These are phyloP conservation scores for Melanopsichium pennsylvanicum DNA, from an alignment of 1,284 basidiomycete species.

Conservation along the genomic window DNA sequence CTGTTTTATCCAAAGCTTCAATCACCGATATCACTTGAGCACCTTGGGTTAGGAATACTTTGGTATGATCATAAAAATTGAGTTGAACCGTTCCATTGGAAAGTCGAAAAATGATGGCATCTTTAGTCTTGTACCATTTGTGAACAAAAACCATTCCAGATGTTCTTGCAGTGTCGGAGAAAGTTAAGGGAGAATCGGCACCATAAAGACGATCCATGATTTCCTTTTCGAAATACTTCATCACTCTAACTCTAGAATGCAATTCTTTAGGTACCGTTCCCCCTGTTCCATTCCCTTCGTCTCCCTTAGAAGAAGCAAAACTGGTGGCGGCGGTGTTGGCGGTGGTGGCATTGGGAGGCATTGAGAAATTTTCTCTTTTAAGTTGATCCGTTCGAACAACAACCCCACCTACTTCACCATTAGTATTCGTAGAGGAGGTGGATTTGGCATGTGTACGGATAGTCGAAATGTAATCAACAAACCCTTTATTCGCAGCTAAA, in stretches of 20 bases:
- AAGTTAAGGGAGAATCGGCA: slow-evolving; percentile 79
- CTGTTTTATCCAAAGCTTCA: slow-evolving; percentile 66
- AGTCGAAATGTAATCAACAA: slow-evolving; percentile 57
- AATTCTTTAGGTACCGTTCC: slow-evolving; percentile 42
- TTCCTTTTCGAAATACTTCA: slow-evolving; percentile 62
- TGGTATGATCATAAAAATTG: slow-evolving; percentile 98
- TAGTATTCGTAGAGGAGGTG: no score
- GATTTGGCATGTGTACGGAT: slow-evolving; percentile 15
- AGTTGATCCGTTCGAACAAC: slow-evolving; percentile 41
- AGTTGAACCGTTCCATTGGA: slow-evolving; percentile 95
- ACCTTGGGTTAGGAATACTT: slow-evolving; percentile 83
- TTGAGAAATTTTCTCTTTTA: slow-evolving; percentile 49
- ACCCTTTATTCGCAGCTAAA: slow-evolving; percentile 83
- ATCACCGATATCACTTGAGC: slow-evolving; percentile 85
- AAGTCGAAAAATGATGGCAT: slow-evolving; percentile 94
- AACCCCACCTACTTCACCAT: not conserved
- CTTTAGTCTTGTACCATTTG: slow-evolving; percentile 93
- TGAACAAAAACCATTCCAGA: slow-evolving; percentile 93
- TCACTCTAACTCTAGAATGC: slow-evolving; percentile 52
- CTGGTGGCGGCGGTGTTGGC: no score
- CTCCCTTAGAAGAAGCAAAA: no score
- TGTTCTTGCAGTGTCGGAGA: slow-evolving; percentile 78
- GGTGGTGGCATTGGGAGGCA: slow-evolving; percentile 2
- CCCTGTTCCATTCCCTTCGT: no score
- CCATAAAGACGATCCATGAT: slow-evolving; percentile 64